Evolutionary conservation across 106 monocot species (phyloP).

Genomic region (Dioscorea dumetorum): DNA sequence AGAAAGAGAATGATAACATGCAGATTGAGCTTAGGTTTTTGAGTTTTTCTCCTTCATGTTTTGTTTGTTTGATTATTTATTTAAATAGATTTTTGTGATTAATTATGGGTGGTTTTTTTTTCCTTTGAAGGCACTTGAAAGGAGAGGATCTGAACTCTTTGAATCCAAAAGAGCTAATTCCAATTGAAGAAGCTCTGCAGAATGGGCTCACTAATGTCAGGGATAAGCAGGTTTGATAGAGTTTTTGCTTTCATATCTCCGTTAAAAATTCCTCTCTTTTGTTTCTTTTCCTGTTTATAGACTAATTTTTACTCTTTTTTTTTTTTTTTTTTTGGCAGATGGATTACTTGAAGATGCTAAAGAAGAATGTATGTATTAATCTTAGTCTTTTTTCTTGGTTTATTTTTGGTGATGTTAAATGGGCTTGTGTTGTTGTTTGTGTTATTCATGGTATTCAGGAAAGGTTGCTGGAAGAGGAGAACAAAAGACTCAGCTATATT

Average conservation of each 20-base stretch:
- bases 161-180: constrained; percentile 48
- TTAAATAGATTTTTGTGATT: too few species aligned
- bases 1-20: constrained; percentile 98
- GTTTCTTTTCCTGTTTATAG: neutral
- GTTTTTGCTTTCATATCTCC: neutral
- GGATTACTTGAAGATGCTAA: constrained; percentile 49
- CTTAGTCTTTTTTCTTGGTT: neutral
- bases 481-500: constrained; percentile 47
- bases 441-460: too few species aligned
- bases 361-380: constrained; percentile 49
- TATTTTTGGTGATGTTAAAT: neutral
- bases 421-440: neutral
- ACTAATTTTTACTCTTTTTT: neutral
- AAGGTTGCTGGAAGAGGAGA: constrained; percentile 66
- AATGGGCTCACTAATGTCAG: constrained; percentile 37
- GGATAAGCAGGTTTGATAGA: constrained; percentile 35
- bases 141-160: constrained; percentile 89
- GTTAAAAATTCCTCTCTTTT: neutral
- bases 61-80: neutral
- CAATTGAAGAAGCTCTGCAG: constrained; percentile 64
- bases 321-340: constrained; percentile 48
- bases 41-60: neutral
- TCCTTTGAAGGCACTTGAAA: constrained; percentile 60
- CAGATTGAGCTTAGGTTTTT: constrained; percentile 96
- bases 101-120: too few species aligned